Percentiles rank a stretch among this genome's conserved stretches.
phyloP scores from a whole-genome alignment of 2,329 filamentous ascomycete species.

The Scopulariopsis brevicaulis region DNA sequence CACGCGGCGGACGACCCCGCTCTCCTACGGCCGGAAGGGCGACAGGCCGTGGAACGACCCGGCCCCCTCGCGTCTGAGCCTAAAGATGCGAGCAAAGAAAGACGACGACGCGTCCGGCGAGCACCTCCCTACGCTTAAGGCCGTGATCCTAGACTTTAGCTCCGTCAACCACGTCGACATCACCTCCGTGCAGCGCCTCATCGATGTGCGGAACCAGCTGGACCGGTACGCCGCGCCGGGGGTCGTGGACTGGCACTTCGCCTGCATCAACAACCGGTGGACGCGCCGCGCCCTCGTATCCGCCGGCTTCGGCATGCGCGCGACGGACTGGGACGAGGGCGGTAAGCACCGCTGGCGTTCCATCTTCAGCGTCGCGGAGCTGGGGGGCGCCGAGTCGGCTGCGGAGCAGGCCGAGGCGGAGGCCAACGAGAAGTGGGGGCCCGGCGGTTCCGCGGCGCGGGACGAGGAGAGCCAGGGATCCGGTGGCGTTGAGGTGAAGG shows the following conservation, averaged over 20 bases:
- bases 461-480: slow-evolving; percentile 78
- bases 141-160: slow-evolving; percentile 89
- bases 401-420: slow-evolving; percentile 54
- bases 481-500: slow-evolving; percentile 41
- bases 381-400: slow-evolving; percentile 60
- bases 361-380: slow-evolving; percentile 89
- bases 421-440: slow-evolving; percentile 35
- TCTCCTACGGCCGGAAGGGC: slow-evolving; percentile 51
- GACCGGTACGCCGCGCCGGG: slow-evolving; percentile 75
- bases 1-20: slow-evolving; percentile 66
- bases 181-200: slow-evolving; percentile 82
- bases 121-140: slow-evolving; percentile 60
- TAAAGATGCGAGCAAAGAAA: slow-evolving; percentile 25
- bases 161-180: slow-evolving; percentile 91
- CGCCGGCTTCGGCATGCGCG: slow-evolving; percentile 81
- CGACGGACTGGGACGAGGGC: slow-evolving; percentile 22
- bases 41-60: slow-evolving; percentile 96
- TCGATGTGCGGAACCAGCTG: slow-evolving; percentile 90
- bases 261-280: slow-evolving; percentile 90
- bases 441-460: slow-evolving; percentile 27
- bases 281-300: slow-evolving; percentile 81
- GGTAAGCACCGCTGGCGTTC: slow-evolving; percentile 69
- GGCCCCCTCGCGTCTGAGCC: slow-evolving; percentile 44
- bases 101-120: slow-evolving; percentile 17
- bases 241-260: slow-evolving; percentile 87